phyloP scores from a whole-genome alignment of 2,329 filamentous ascomycete species.

The Allantophomopsis lycopodina region DNA sequence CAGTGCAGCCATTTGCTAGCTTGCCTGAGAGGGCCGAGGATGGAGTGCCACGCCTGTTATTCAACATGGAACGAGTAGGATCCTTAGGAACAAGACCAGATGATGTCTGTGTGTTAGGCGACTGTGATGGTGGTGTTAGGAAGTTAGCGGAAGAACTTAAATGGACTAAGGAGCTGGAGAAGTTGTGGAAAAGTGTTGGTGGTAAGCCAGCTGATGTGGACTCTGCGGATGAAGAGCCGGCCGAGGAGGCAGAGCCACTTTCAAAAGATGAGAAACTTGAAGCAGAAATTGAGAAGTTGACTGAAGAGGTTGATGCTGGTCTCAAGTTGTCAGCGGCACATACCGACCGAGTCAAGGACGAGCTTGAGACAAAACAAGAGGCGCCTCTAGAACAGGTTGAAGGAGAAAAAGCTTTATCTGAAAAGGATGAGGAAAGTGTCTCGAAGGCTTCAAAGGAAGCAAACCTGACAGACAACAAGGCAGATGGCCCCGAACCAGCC shows the following conservation, averaged over 20 bases:
- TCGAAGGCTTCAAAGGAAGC: no score
- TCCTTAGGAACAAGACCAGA: slow-evolving; percentile 63
- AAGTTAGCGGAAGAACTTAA: slow-evolving; percentile 68
- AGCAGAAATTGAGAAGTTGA: slow-evolving; percentile 21
- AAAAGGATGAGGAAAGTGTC: no score
- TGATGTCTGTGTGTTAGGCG: slow-evolving; percentile 71
- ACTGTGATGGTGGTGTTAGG: slow-evolving; percentile 72
- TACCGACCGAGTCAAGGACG: no score
- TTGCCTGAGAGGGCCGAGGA: slow-evolving; percentile 52
- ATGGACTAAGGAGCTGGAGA: slow-evolving; percentile 75
- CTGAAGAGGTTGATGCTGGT: slow-evolving; percentile 19
- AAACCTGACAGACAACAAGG: no score
- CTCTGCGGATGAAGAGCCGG: neutral
- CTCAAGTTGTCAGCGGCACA: slow-evolving; percentile 12
- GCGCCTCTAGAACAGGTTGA: no score
- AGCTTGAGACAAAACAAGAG: no score
- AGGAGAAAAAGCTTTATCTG: no score
- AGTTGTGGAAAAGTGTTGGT: slow-evolving; percentile 52
- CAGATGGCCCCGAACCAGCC: no score
- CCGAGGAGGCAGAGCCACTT: slow-evolving; percentile 11
- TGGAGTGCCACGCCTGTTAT: slow-evolving; percentile 61
- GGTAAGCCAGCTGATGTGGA: slow-evolving; percentile 25
- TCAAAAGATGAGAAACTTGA: slow-evolving; percentile 32
- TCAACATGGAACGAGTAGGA: slow-evolving; percentile 79
- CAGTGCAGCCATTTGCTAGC: slow-evolving; percentile 78